Conservation (phyloP, 768 basidiomycete species). For the Glaciozyma martinii region DNA sequence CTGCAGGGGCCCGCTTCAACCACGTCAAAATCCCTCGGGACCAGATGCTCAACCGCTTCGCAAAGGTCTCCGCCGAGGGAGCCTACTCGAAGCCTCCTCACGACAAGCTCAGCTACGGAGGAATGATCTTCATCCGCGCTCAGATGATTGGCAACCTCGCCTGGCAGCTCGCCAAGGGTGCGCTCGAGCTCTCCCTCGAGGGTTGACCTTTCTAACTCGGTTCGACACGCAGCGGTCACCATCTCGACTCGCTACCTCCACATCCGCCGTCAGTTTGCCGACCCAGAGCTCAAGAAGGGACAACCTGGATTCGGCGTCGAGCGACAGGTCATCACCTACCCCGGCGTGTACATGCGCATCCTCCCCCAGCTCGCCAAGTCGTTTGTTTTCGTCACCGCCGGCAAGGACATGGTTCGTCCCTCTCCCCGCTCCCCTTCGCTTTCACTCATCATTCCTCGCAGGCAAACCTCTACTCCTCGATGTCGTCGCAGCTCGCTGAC, state of each 20-base stretch:
- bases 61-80: conserved; percentile 58
- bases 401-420: conserved; percentile 50
- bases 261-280: conserved; percentile 57
- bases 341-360: conserved; percentile 63
- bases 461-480: conserved; percentile 48
- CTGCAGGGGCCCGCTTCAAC: conserved; percentile 36
- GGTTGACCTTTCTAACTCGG: not conserved
- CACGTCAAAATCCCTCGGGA: conserved; percentile 42
- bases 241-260: conserved; percentile 64
- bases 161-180: conserved; percentile 60
- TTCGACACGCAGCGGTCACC: conserved; percentile 45
- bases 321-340: conserved; percentile 59
- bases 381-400: conserved; percentile 60
- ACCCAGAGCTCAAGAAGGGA: conserved; percentile 38
- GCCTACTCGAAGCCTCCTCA: conserved; percentile 60
- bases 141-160: conserved; percentile 55
- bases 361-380: conserved; percentile 60
- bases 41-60: conserved; percentile 67
- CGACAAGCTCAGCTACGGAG: conserved; percentile 54
- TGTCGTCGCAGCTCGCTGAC: conserved; percentile 47
- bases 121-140: conserved; percentile 28
- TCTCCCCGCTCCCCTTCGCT: not conserved
- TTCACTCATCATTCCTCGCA: conserved; percentile 28
- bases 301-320: conserved; percentile 48
- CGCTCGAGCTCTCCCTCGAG: not conserved